Base-by-base conservation (phyloP, 108 stramenopile species). In the Nannochloropsis salina region DNA sequence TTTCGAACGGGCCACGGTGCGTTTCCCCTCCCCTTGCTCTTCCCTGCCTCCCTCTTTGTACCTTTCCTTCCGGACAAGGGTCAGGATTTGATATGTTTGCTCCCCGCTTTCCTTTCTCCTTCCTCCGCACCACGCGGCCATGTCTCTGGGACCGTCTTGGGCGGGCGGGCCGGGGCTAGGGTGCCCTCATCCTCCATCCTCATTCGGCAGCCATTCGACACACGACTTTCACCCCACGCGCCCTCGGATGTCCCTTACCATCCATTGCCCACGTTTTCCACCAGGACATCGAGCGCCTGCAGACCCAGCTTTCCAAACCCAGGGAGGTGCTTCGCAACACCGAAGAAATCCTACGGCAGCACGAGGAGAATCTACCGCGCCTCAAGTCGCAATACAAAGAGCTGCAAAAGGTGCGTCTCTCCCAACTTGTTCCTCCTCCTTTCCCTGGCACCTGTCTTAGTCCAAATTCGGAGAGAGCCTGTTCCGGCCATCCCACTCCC, bases 1-100 rank as follows among this genome's bases (percentile, higher is more conserved):
- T 90, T 99, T 99, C 88, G 92, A 93, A 91, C 96, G 94, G 87
- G 98, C 98, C 4, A 99, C 97, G 1, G 96, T 97, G 12, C 31
- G 81, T 6, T 15, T 51, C 15, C 47, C 47, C 61, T 74, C n/a
- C 6, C 61, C n/a, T n/a, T n/a, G 2, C n/a, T 8, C 61, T 8
- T 74, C 61, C 2, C 2, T 74, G 20, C 61, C 61, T 74, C 8
- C 61, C 61, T 74, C 61, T n/a, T 8, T 74, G 20, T 6, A 15
- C n/a, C 61, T 6, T n/a, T 74, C 61, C 61, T 74, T 15, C 61
- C 20, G 61, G n/a, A 74, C 61, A 74, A 31, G 31, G 31, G 31
- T 31, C 31, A 1, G 31, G 31, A 31, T 31, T 31, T 31, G 0
- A 31, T 31, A 31, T 31, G 0, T 31, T 31, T 31, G 31, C 0